Percentiles rank a stretch among this genome's conserved stretches.
phyloP scores from a whole-genome alignment of 305 asterid species.

The Fraxinus floribunda region DNA sequence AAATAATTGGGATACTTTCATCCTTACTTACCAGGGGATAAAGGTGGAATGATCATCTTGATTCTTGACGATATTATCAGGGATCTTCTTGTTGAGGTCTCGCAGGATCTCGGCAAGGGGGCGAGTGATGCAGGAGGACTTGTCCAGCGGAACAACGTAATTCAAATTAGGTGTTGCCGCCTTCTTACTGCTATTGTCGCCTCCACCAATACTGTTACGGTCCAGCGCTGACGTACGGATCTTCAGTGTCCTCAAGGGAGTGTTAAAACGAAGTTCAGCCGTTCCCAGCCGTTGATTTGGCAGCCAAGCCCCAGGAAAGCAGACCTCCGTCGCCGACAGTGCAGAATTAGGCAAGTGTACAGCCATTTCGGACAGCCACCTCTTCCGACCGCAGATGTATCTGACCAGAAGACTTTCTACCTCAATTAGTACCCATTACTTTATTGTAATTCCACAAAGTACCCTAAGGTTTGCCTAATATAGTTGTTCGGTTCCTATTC shows the following conservation, averaged over 20 bases:
- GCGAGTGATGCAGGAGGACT: conserved; percentile 78
- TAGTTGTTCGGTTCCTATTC: not conserved
- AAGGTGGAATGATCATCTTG: conserved; percentile 53
- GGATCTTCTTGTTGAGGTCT: conserved; percentile 86
- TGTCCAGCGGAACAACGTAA: conserved; percentile 83
- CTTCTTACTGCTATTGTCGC: conserved; percentile 45
- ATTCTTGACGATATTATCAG: conserved; percentile 75
- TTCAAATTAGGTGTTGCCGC: conserved; percentile 68
- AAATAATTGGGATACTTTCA: not conserved
- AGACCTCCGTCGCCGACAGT: conserved; percentile 37
- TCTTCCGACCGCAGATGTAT: conserved; percentile 11
- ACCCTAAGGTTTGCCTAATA: not conserved
- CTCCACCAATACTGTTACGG: conserved; percentile 26
- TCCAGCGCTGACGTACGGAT: conserved; percentile 50
- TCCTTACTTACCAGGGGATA: conserved; percentile 63
- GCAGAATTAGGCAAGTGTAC: conserved; percentile 43
- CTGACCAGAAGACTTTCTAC: not conserved
- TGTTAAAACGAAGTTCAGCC: conserved; percentile 26
- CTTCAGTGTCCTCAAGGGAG: conserved; percentile 34
- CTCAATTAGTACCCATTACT: not conserved
- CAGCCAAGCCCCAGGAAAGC: conserved; percentile 29
- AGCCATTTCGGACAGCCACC: conserved; percentile 43
- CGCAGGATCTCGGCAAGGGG: conserved; percentile 90
- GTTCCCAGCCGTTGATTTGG: conserved; percentile 23
- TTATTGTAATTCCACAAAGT: not conserved